phyloP scores from a whole-genome alignment of 257 asterid species.

The Marsdenia floribunda region DNA sequence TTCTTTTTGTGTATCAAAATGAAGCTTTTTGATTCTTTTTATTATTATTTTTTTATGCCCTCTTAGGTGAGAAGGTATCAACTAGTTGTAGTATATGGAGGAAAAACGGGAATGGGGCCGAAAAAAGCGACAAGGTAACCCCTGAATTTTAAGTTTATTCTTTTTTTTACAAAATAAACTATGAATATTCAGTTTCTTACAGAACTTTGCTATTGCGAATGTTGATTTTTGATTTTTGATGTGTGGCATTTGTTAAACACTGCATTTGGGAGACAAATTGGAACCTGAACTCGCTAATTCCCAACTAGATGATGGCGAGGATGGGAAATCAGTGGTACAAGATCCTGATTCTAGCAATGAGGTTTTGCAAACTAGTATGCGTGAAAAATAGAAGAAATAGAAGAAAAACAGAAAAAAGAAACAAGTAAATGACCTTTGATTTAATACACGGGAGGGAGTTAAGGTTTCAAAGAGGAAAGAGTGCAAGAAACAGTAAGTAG shows the following conservation, averaged over 20 bases:
- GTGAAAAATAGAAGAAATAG: constrained; percentile 51
- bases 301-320: constrained; percentile 46
- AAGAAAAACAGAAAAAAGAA: constrained; percentile 58
- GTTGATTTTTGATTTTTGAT: constrained; percentile 5
- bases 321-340: constrained; percentile 22
- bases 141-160: background rate
- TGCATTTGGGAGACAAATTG: constrained; percentile 26
- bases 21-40: background rate
- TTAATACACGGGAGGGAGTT: constrained; percentile 36
- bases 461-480: constrained; percentile 61
- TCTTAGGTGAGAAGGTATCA: constrained; percentile 19
- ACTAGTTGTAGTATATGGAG: constrained; percentile 14
- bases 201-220: background rate
- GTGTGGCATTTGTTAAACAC: constrained; percentile 31
- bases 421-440: constrained; percentile 68
- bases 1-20: background rate
- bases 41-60: background rate
- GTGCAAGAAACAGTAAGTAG: constrained; percentile 72
- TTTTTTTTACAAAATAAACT: background rate
- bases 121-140: constrained; percentile 36
- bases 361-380: constrained; percentile 15
- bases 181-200: background rate
- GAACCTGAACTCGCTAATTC: constrained; percentile 24
- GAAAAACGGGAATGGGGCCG: constrained; percentile 21
- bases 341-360: constrained; percentile 20